A percentile compares a stretch with the other conserved stretches of the same genome.
These are phyloP conservation scores for Cutaneotrichosporon dermatis DNA, from an alignment of 1,284 basidiomycete genomes.

Conservation along the genomic window DNA sequence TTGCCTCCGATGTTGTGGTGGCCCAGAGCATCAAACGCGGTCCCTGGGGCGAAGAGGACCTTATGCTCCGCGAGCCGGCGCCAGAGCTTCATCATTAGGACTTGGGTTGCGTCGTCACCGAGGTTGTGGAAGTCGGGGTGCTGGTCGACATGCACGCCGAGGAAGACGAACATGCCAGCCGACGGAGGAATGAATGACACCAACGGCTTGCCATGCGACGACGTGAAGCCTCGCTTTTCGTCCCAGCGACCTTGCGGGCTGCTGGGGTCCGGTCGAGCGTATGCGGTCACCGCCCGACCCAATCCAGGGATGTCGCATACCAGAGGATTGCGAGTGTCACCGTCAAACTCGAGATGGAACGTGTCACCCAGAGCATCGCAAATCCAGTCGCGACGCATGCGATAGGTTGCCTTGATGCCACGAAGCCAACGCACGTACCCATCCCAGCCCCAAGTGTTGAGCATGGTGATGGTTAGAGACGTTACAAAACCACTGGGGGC, in stretches of 20 bases:
- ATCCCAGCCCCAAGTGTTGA: conserved; percentile 62
- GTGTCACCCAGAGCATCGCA: conserved; percentile 45
- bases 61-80: conserved; percentile 41
- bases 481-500: conserved; percentile 65
- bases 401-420: conserved; percentile 52
- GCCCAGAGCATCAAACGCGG: conserved; percentile 41
- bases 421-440: conserved; percentile 74
- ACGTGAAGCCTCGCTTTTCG: conserved; percentile 51
- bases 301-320: conserved; percentile 21
- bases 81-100: conserved; percentile 43
- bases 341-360: conserved; percentile 46
- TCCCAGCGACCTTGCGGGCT: conserved; percentile 25
- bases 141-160: conserved; percentile 61
- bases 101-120: conserved; percentile 31
- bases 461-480: conserved; percentile 59
- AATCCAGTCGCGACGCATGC: conserved; percentile 47
- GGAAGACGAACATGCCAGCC: conserved; percentile 53
- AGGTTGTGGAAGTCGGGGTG: conserved; percentile 54
- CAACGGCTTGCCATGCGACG: conserved; percentile 35
- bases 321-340: conserved; percentile 13
- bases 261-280: conserved; percentile 14
- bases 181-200: conserved; percentile 68
- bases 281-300: conserved; percentile 18
- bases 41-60: conserved; percentile 47
- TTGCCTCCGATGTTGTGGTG: conserved; percentile 41